These are phyloP conservation scores for Gastroboletus turbinatus DNA, from an alignment of 1,284 basidiomycete species.

Conservation along the genomic window DNA sequence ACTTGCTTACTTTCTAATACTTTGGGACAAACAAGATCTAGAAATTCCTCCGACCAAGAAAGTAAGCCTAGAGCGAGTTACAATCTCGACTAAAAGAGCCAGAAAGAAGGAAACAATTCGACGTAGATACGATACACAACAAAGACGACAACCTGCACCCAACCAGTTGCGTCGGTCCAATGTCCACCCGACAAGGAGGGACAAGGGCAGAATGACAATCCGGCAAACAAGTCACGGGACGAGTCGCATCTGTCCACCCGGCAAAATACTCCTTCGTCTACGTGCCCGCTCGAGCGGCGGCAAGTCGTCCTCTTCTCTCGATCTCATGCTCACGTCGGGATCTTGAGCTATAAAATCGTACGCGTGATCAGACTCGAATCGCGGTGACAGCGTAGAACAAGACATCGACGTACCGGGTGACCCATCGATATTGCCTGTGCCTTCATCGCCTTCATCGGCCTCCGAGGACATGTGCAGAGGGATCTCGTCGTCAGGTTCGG, in stretches of 20 bases:
- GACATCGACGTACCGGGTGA: constrained; percentile 43
- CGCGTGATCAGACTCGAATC: constrained; percentile 1
- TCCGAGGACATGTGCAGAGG: constrained; percentile 27
- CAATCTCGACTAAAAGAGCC: neutral
- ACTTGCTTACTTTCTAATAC: too few relatives aligned
- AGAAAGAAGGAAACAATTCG: neutral
- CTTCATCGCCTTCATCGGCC: constrained; percentile 31
- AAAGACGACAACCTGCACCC: neutral
- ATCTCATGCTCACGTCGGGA: constrained; percentile 29
- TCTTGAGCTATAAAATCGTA: constrained; percentile 29
- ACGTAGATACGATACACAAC: constrained; percentile 6
- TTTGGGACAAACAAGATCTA: neutral
- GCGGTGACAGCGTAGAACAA: neutral
- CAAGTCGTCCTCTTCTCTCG: constrained; percentile 46
- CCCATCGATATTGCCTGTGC: constrained; percentile 38
- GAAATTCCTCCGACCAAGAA: neutral
- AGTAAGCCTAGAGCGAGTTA: too few relatives aligned
- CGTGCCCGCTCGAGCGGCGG: constrained; percentile 59
- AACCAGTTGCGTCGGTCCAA: neutral
- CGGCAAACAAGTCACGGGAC: constrained; percentile 4
- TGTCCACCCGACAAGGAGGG: neutral
- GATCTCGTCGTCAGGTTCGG: constrained; percentile 28
- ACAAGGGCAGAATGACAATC: too few relatives aligned
- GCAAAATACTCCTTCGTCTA: constrained; percentile 32
- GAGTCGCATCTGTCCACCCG: constrained; percentile 32